Evolutionary conservation across 805 yeast genomes (phyloP).

Genomic region (Candida oleophila): DNA sequence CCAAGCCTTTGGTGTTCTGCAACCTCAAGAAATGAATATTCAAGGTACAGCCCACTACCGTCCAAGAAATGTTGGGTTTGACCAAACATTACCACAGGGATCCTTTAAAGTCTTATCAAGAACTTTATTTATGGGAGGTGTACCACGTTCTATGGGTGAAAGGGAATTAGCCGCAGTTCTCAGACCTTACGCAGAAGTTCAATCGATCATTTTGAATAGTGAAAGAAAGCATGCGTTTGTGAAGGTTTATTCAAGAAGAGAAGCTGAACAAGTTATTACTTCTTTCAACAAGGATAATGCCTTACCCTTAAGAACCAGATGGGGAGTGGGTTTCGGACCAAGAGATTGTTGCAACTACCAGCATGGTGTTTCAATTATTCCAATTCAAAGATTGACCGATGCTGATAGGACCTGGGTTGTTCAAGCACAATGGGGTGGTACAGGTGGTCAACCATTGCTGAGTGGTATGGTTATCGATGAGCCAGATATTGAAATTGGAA

Average conservation of each 20-base stretch:
- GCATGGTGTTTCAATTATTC: slow-evolving; percentile 84
- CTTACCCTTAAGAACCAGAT: slow-evolving; percentile 74
- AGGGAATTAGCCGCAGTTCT: slow-evolving; percentile 64
- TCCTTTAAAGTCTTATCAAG: slow-evolving; percentile 81
- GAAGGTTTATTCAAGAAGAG: slow-evolving; percentile 86
- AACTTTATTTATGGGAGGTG: slow-evolving; percentile 93
- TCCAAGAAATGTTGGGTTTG: slow-evolving; percentile 70
- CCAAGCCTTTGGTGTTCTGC: slow-evolving; percentile 2
- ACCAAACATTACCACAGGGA: slow-evolving; percentile 71
- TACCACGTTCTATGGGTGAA: slow-evolving; percentile 80
- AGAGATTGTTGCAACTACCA: slow-evolving; percentile 97
- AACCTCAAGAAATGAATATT: slow-evolving; percentile 50
- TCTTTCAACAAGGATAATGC: slow-evolving; percentile 70
- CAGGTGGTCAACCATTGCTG: slow-evolving; percentile 80
- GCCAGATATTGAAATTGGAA: slow-evolving; percentile 96
- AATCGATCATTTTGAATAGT: slow-evolving; percentile 80
- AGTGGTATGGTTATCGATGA: slow-evolving; percentile 88
- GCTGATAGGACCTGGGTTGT: slow-evolving; percentile 91
- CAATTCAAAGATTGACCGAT: slow-evolving; percentile 84
- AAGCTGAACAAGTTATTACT: slow-evolving; percentile 80
- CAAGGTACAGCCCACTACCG: slow-evolving; percentile 77
- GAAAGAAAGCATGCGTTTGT: slow-evolving; percentile 96
- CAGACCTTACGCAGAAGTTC: slow-evolving; percentile 88
- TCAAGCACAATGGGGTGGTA: slow-evolving; percentile 95
- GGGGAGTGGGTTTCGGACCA: slow-evolving; percentile 99